phyloP scores from a whole-genome alignment of 306 rosid species.

The Prunus campanulata region DNA sequence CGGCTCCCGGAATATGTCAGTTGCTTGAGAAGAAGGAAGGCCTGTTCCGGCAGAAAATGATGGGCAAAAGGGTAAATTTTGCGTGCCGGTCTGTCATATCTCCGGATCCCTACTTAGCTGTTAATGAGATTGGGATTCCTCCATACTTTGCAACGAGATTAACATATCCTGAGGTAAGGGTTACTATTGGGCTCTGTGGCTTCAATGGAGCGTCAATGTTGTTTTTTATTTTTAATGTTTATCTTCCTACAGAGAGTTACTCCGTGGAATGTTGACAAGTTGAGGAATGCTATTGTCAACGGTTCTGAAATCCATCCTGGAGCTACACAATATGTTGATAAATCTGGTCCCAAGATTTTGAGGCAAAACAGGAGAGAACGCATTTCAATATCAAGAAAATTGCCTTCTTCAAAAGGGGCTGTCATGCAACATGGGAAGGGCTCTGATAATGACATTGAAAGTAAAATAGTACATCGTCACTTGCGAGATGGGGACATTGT shows the following conservation, averaged over 20 bases:
- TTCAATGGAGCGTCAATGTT: slow-evolving; percentile 2
- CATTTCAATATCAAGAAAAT: slow-evolving; percentile 53
- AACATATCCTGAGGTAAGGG: slow-evolving; percentile 87
- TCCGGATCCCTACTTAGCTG: slow-evolving; percentile 96
- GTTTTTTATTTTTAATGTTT: slow-evolving; percentile 10
- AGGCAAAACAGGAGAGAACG: slow-evolving; percentile 38
- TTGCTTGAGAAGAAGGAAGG: slow-evolving; percentile 96
- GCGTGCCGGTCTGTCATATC: slow-evolving; percentile 99
- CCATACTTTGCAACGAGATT: slow-evolving; percentile 82
- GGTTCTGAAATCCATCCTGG: slow-evolving; percentile 91
- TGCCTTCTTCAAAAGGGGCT: slow-evolving; percentile 76
- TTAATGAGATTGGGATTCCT: slow-evolving; percentile 97
- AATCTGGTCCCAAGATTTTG: slow-evolving; percentile 46
- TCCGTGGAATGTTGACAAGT: slow-evolving; percentile 70
- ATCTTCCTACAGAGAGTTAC: slow-evolving; percentile 74
- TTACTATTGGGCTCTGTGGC: not conserved
- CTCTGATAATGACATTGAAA: slow-evolving; percentile 65
- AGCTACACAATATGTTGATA: slow-evolving; percentile 78
- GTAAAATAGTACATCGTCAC: slow-evolving; percentile 86
- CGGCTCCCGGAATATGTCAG: slow-evolving; percentile 72
- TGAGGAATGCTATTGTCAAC: slow-evolving; percentile 68
- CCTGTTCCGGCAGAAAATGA: slow-evolving; percentile 96
- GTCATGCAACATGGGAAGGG: slow-evolving; percentile 55
- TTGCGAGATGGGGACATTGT: slow-evolving; percentile 91
- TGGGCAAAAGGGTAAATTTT: slow-evolving; percentile 97